phyloP scores from a whole-genome alignment of 2,329 filamentous ascomycete genomes.

The Stagonosporopsis cucurbitacearum region DNA sequence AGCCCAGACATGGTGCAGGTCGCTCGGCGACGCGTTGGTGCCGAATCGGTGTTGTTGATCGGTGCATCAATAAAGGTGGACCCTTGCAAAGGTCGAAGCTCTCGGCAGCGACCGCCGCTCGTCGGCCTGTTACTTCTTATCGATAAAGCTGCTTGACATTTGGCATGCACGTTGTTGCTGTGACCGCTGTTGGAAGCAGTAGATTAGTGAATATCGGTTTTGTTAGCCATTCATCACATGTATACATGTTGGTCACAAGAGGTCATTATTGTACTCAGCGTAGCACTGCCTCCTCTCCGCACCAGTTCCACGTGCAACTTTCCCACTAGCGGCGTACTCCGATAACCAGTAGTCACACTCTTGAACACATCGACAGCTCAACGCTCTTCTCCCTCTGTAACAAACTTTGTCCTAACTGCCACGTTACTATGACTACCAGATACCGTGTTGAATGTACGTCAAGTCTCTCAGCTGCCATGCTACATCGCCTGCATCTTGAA shows the following conservation, averaged over 20 bases:
- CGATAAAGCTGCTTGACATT: constrained; percentile 33
- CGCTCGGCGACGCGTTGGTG: constrained; percentile 1
- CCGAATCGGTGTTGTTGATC: constrained; percentile 1
- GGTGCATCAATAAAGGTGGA: constrained; percentile 11
- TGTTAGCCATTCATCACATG: not conserved
- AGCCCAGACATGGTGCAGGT: constrained; percentile 30
- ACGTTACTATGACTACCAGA: constrained; percentile 49
- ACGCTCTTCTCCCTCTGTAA: constrained; percentile 12
- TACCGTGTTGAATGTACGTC: constrained; percentile 52
- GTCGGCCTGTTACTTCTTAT: constrained; percentile 21
- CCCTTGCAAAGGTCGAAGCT: constrained; percentile 29
- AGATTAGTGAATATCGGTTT: not conserved
- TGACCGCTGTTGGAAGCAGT: not conserved
- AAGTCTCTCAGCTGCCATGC: constrained; percentile 1
- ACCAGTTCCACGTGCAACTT: constrained; percentile 27
- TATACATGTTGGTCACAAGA: not conserved
- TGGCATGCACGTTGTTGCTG: not conserved
- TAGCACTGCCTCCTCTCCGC: constrained; percentile 3
- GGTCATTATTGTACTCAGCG: constrained; percentile 1
- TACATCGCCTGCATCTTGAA: constrained; percentile 1
- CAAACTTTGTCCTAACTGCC: not conserved
- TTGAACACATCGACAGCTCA: constrained; percentile 28
- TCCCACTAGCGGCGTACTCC: constrained; percentile 31
- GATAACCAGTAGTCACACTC: constrained; percentile 31
- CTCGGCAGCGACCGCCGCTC: constrained; percentile 19